Evolutionary conservation across 2,329 filamentous ascomycete genomes (phyloP), one percentile per base, ranked within the genome.

Genomic region (Ascocoryne sarcoides): DNA sequence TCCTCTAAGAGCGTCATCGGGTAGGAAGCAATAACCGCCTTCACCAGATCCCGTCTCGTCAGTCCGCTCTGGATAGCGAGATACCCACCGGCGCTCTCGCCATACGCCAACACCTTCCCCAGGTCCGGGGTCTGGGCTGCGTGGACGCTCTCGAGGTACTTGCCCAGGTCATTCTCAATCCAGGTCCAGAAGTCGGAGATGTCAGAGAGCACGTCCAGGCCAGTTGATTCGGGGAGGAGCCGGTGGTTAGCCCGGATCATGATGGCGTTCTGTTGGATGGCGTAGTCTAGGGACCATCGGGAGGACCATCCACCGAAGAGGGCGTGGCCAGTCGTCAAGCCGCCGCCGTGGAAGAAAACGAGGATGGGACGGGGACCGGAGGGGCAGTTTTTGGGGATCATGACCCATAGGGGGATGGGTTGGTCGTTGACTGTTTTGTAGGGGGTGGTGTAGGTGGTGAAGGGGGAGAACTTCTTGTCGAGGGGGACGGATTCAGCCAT

Each of bases 161-260:
- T 10, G 1, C 40, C 34, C 2, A 56, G 51, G n/a, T 44, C 43
- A 7, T 36, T 47, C 30, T 52, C 43, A 30, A 71, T 48, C 71
- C 71, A 75, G 3, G 43, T 47, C 65, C 65, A 73, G 50, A 71
- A 67, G 44, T 70, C 65, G 4, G 53, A 39, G 1, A 74, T 45
- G 47, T 76, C 71, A 4, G 62, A 51, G 17, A 71, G 59, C 42
- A 73, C 67, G 9, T 73, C 65, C 1, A 56, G 39, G 29, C 67
- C 67, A 18, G 46, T 67, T 40, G 65, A 58, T 44, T 73, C 69
- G n/a, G 71, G 71, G n/a, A 70, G 45, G 3, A 75, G 63, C 7
- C 70, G 69, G 56, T 75, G 70, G 52, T 71, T 67, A 1, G 69
- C 65, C 2, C 62, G 57, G 19, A 48, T 38, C 4, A 43, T 36